Conservation (phyloP, 768 basidiomycete species). For the Lactarius tabidus region DNA sequence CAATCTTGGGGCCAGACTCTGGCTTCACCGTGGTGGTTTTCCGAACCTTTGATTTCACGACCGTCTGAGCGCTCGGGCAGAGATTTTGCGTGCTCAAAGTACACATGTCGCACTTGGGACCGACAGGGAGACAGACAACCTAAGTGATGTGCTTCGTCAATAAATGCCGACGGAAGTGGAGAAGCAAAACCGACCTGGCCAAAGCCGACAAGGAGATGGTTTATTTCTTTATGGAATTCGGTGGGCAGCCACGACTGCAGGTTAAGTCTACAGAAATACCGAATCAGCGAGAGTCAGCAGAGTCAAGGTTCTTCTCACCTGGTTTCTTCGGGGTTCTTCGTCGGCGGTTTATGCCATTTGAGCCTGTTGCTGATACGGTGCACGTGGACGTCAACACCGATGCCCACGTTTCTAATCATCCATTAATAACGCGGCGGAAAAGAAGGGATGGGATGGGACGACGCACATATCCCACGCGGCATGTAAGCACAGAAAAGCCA, state of each 20-base stretch:
- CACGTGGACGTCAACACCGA: conserved; percentile 95
- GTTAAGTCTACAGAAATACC: conserved; percentile 49
- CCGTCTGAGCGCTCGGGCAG: conserved; percentile 61
- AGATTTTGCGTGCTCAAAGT: conserved; percentile 49
- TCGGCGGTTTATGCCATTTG: conserved; percentile 85
- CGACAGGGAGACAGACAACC: conserved; percentile 64
- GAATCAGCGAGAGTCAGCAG: not conserved
- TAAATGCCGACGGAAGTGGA: not conserved
- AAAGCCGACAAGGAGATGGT: conserved; percentile 78
- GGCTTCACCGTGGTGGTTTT: conserved; percentile 8
- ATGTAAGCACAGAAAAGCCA: conserved; percentile 86
- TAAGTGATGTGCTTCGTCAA: conserved; percentile 28
- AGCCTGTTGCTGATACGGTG: conserved; percentile 92
- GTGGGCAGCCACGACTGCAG: conserved; percentile 81
- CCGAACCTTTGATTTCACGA: conserved; percentile 26
- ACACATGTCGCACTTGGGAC: conserved; percentile 63
- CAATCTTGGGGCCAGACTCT: conserved; percentile 36
- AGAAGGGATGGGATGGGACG: not conserved
- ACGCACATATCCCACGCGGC: conserved; percentile 79
- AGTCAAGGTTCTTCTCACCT: conserved; percentile 41
- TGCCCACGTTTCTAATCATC: conserved; percentile 69
- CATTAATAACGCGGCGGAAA: not conserved
- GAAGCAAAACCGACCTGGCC: conserved; percentile 55
- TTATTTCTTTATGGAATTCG: conserved; percentile 70
- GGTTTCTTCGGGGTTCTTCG: conserved; percentile 85